Percentiles rank a stretch among this genome's conserved stretches.
Conservation (phyloP, 1,284 basidiomycete genomes). For the Naganishia sp. region DNA sequence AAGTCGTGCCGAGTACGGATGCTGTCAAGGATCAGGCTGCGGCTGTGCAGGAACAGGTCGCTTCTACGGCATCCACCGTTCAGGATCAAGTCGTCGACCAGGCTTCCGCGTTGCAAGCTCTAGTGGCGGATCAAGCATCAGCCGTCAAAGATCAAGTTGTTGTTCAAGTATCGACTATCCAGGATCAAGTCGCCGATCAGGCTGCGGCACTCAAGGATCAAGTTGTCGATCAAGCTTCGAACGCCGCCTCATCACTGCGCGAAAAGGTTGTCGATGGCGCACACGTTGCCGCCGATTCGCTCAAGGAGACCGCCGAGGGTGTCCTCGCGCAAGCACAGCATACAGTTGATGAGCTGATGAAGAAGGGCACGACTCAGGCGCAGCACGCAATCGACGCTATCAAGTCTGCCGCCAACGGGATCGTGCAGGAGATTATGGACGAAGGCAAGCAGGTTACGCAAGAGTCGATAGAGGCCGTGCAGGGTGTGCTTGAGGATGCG, state of each 20-base stretch:
- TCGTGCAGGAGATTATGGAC: constrained; percentile 25
- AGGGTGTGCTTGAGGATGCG: constrained; percentile 21
- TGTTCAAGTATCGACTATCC: constrained; percentile 12
- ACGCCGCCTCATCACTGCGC: constrained; percentile 14
- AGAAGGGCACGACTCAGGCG: constrained; percentile 11
- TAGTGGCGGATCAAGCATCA: constrained; percentile 14
- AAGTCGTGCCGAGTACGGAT: constrained; percentile 38
- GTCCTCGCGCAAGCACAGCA: constrained; percentile 18
- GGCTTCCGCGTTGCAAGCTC: not conserved
- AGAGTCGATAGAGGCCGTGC: constrained; percentile 25
- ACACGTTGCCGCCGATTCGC: constrained; percentile 14
- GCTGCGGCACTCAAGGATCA: constrained; percentile 12
- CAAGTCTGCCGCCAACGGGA: constrained; percentile 23
- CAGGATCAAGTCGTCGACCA: constrained; percentile 15
- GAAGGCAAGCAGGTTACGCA: constrained; percentile 30
- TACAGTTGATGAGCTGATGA: constrained; percentile 12
- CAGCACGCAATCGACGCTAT: constrained; percentile 15
- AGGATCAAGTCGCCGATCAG: constrained; percentile 7
- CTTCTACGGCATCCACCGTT: constrained; percentile 4
- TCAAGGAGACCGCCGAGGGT: constrained; percentile 18
- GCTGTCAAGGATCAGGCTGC: constrained; percentile 27
- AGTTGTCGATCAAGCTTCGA: constrained; percentile 20
- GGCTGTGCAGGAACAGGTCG: constrained; percentile 16
- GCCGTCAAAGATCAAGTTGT: not conserved
- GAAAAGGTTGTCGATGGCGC: constrained; percentile 15